Conservation (phyloP, 78 protist genomes). For the Dictyostelium purpureum region DNA sequence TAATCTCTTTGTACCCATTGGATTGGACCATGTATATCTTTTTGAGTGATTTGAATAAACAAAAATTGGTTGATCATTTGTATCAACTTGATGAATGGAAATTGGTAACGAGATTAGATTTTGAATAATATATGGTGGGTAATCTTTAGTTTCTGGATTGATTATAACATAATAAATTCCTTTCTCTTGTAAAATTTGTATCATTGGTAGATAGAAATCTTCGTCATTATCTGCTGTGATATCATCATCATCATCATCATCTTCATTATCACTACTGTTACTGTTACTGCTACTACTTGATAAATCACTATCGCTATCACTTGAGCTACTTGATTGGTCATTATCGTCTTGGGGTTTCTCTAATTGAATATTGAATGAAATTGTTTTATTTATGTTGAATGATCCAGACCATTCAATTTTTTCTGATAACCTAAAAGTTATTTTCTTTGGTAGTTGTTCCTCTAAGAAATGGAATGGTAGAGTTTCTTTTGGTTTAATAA, state of each 20-base stretch:
- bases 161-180: slow-evolving; percentile 21
- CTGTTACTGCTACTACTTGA: too few species aligned
- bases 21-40: slow-evolving; percentile 38
- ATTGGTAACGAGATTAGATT: slow-evolving; percentile 14
- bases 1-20: slow-evolving; percentile 5
- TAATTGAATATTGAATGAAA: slow-evolving; percentile 11
- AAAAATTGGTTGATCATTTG: background rate
- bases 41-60: background rate
- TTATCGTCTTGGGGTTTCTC: background rate
- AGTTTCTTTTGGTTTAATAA: slow-evolving; percentile 8
- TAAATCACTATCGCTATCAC: background rate
- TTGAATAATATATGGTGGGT: slow-evolving; percentile 54
- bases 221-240: background rate
- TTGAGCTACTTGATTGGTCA: background rate
- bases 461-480: slow-evolving; percentile 62
- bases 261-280: background rate
- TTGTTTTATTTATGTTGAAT: slow-evolving; percentile 19
- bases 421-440: background rate
- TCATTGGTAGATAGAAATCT: slow-evolving; percentile 31
- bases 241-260: background rate
- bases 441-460: background rate
- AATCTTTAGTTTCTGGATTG: slow-evolving; percentile 51
- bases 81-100: slow-evolving; percentile 6
- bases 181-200: slow-evolving; percentile 46
- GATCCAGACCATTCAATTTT: slow-evolving; percentile 43